Conservation (phyloP, 164 flowering plant genomes). For the Vitis rotundifolia region DNA sequence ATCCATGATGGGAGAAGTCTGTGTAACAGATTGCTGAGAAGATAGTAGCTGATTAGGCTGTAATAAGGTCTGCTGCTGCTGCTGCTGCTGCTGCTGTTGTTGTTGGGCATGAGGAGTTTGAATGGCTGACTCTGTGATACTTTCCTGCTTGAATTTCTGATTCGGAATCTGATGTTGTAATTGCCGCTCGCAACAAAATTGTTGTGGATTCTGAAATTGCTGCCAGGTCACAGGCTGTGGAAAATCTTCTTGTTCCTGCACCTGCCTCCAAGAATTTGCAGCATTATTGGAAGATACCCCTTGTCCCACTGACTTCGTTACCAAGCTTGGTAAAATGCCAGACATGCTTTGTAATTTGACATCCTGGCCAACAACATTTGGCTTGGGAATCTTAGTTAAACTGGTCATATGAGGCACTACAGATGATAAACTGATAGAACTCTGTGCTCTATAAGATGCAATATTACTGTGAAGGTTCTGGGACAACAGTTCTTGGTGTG, state of each 20-base stretch:
- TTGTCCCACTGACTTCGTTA: constrained; percentile 60
- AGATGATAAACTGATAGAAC: constrained; percentile 52
- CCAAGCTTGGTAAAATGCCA: constrained; percentile 48
- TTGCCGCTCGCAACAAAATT: constrained; percentile 53
- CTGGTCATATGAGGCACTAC: constrained; percentile 43
- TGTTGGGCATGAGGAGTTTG: constrained; percentile 65
- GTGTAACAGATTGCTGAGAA: constrained; percentile 62
- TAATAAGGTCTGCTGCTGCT: constrained; percentile 48
- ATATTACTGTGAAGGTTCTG: constrained; percentile 55
- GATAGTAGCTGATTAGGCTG: constrained; percentile 69
- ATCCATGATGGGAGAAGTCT: constrained; percentile 23
- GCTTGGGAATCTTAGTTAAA: constrained; percentile 46
- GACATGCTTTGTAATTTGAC: constrained; percentile 56
- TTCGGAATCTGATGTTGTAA: constrained; percentile 38
- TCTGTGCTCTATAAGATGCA: constrained; percentile 48
- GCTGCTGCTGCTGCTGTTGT: constrained; percentile 54
- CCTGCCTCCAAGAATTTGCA: constrained; percentile 62
- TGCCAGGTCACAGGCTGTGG: constrained; percentile 43
- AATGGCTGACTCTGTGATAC: constrained; percentile 39
- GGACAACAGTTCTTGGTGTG: constrained; percentile 50
- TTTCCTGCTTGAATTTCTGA: constrained; percentile 56
- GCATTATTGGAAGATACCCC: constrained; percentile 54
- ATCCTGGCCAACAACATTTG: constrained; percentile 52
- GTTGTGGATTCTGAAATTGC: constrained; percentile 52
- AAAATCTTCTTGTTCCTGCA: constrained; percentile 50